Base-by-base conservation (phyloP, 768 basidiomycete species). In the Auricularia cornea region DNA sequence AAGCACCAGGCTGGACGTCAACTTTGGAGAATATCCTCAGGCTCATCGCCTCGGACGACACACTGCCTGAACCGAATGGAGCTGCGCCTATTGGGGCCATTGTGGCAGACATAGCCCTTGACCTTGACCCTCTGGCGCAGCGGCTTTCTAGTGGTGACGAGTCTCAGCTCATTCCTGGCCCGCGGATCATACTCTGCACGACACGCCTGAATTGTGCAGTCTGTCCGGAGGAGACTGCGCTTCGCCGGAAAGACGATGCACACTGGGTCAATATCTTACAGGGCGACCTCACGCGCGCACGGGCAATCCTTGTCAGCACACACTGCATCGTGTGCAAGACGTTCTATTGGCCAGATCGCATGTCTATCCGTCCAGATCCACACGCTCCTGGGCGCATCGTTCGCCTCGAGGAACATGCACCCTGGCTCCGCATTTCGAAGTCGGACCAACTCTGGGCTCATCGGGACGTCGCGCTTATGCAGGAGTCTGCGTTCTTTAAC, bases 401-500 rank as follows among this genome's bases (percentile, higher is more conserved):
- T 4, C 44, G 44, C 5, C 10, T 48, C 12, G 44, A 48, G 44
- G 16, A 6, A 18, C 12, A 48, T 18, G 18, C 44, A 20, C 5
- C 18, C 16, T 48, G 5, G 10, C 44, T 48, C 11, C 44, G 44
- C 10, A 23, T 48, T 18, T 48, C 44, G 12, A 48, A 48, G 44
- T 48, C 44, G 18, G 23, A 23, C 44, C 44, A 48, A 23, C 44
- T 48, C 5, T 48, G 44, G 44, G 44, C 23, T 5, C 44, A 48
- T 18, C 44, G 44, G 11, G 44, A 48, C 33, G 33, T 74, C 54
- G 73, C 71, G 0, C 1, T 67, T 18, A 65, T 65, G 1, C 73
- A 73, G 59, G 72, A 72, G 62, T 62, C 64, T 10, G 70, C 72
- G 10, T 29, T 72, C 29, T 59, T 68, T 12, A 59, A 68, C 0